These are phyloP conservation scores for Paracoccidioides lutzii DNA, from an alignment of 2,329 filamentous ascomycete species.

Conservation along the genomic window DNA sequence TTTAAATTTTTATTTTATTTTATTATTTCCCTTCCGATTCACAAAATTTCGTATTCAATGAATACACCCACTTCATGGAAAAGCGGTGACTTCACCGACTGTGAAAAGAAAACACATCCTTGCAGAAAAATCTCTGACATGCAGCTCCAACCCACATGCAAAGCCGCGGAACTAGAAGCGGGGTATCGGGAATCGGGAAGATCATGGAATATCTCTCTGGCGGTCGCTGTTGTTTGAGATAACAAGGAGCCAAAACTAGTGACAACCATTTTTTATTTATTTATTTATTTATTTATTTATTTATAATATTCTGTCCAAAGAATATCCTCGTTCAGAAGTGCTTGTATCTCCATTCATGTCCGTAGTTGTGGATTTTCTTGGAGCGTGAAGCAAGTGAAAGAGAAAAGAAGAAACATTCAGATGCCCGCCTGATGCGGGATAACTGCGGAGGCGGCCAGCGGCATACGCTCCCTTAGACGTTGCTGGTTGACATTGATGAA, in stretches of 20 bases:
- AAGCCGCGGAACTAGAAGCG: neutral
- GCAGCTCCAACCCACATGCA: too few relatives aligned
- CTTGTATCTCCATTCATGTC: too few relatives aligned
- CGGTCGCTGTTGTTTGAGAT: too few relatives aligned
- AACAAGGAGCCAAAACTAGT: too few relatives aligned
- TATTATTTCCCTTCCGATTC: too few relatives aligned
- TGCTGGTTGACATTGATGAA: neutral
- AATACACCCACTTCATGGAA: neutral
- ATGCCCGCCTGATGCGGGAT: neutral
- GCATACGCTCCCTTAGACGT: neutral
- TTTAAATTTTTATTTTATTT: too few relatives aligned
- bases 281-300: neutral
- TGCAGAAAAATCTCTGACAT: too few relatives aligned
- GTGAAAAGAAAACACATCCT: neutral
- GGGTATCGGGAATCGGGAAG: neutral
- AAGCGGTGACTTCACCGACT: neutral
- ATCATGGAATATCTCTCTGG: neutral
- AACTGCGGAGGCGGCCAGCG: neutral
- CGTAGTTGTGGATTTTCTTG: too few relatives aligned
- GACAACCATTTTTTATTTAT: neutral
- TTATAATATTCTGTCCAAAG: neutral
- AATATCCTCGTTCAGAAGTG: too few relatives aligned
- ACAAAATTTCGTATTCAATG: too few relatives aligned
- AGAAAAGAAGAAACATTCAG: neutral
- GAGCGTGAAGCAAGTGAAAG: neutral